Evolutionary conservation across 768 basidiomycete species (phyloP).

Genomic region (Botryobasidium botryosum): DNA sequence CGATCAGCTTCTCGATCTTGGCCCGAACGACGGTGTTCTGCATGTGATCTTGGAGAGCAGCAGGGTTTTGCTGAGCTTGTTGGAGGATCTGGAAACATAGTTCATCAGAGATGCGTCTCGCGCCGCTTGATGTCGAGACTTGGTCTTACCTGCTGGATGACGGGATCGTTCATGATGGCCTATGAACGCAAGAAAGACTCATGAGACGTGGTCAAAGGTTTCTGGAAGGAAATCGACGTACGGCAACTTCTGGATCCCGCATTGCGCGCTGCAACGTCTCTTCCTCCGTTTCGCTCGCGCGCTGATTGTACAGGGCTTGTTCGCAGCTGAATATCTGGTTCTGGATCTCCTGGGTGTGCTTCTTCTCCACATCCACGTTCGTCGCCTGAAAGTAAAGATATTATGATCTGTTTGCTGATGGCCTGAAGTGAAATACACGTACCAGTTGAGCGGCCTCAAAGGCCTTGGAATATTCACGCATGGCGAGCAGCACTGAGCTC

Average conservation of each 20-base stretch:
- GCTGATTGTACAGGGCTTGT: slow-evolving; percentile 59
- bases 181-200: slow-evolving; percentile 18
- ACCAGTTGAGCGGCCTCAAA: slow-evolving; percentile 60
- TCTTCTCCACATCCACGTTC: slow-evolving; percentile 61
- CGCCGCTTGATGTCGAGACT: background rate
- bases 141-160: slow-evolving; percentile 56
- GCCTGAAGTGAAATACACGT: background rate
- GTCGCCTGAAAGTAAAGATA: slow-evolving; percentile 27
- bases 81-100: slow-evolving; percentile 43
- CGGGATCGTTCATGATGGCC: slow-evolving; percentile 74
- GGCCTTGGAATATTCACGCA: slow-evolving; percentile 85
- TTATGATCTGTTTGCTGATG: background rate
- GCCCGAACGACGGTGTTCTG: slow-evolving; percentile 67
- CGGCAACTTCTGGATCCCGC: slow-evolving; percentile 92
- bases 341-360: slow-evolving; percentile 72
- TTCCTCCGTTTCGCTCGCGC: slow-evolving; percentile 77
- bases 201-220: background rate
- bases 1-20: slow-evolving; percentile 81
- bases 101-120: background rate
- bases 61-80: slow-evolving; percentile 81
- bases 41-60: slow-evolving; percentile 88
- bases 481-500: slow-evolving; percentile 61
- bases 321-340: slow-evolving; percentile 67
- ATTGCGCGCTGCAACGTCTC: slow-evolving; percentile 86
- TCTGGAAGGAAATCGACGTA: slow-evolving; percentile 25